Conservation (phyloP, 768 basidiomycete species). For the Coprinopsis cinerea region DNA sequence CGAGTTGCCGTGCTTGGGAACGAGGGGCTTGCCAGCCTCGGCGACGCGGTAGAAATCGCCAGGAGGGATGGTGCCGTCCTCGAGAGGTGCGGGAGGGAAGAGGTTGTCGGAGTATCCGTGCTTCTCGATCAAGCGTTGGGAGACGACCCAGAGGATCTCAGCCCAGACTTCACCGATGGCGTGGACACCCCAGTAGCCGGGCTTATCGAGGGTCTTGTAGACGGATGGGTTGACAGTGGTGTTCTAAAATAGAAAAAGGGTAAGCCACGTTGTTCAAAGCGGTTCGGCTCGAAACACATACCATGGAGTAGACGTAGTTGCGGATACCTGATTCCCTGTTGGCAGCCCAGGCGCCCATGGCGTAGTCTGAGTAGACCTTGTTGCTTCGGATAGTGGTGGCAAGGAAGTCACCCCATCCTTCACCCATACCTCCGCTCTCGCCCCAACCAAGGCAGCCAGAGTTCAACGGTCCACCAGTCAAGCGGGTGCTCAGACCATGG, state of each 20-base stretch:
- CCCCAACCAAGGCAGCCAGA: constrained; percentile 95
- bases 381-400: constrained; percentile 84
- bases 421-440: constrained; percentile 95
- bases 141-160: constrained; percentile 78
- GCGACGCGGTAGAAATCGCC: constrained; percentile 70
- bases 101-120: constrained; percentile 76
- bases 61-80: constrained; percentile 55
- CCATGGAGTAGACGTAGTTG: constrained; percentile 80
- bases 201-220: constrained; percentile 92
- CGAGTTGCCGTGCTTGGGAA: constrained; percentile 92
- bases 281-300: constrained; percentile 13
- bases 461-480: constrained; percentile 91
- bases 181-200: constrained; percentile 91
- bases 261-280: neutral
- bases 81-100: constrained; percentile 71
- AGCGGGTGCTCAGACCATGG: constrained; percentile 89
- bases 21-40: constrained; percentile 48
- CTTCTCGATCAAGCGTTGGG: constrained; percentile 68
- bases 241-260: constrained; percentile 31
- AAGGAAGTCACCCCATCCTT: constrained; percentile 94
- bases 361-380: constrained; percentile 65
- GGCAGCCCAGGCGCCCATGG: constrained; percentile 96
- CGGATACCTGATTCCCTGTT: constrained; percentile 74
- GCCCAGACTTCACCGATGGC: constrained; percentile 97
- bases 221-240: constrained; percentile 77